Evolutionary conservation across 306 rosid species (phyloP), one percentile per base, ranked within the genome.

Genomic region (Pyrus betulifolia): DNA sequence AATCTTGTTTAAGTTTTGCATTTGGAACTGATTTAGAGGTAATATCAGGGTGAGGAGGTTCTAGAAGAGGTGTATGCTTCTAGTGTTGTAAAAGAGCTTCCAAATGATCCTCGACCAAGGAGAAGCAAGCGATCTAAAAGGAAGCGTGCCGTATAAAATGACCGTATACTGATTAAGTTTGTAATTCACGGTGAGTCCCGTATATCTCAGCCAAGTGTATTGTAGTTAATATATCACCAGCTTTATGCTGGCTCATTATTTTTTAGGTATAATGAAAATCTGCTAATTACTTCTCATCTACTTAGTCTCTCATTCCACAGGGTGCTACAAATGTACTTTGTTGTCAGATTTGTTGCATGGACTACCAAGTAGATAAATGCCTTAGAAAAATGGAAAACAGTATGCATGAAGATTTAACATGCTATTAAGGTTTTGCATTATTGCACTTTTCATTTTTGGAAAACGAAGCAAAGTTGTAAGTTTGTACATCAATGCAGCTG

Each of bases 101-200:
- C 88, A 52, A 80, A 77, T 77, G 82, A 31, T 81, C 85, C 88
- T 67, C 91, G 87, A 83, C 96, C 85, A 46, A 96, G 86, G 83
- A 92, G 93, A 91, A 96, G 96, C 86, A 96, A 96, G 84, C 97
- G 97, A 71, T 95, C 98, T 11, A 95, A 92, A 86, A 84, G 97
- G 89, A 95, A 89, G 87, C 95, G 93, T 69, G 87, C 95, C 67
- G 93, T 78, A 78, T 95, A 82, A 82, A 76, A 27, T 72, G 75
- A 84, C 70, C 28, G 22, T 80, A 78, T 52, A 77, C 84, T 72
- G 55, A 70, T 60, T 79, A 49, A 82, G 74, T 88, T 85, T 84
- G 87, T 91, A 87, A 89, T 79, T 85, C 81, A 86, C 84, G 85
- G 89, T 74, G 92, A 93, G 88, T 81, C 80, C 69, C 82, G 93